These are phyloP conservation scores for Phytophthora constricta DNA, from an alignment of 352 stramenopile species.

Conservation along the genomic window DNA sequence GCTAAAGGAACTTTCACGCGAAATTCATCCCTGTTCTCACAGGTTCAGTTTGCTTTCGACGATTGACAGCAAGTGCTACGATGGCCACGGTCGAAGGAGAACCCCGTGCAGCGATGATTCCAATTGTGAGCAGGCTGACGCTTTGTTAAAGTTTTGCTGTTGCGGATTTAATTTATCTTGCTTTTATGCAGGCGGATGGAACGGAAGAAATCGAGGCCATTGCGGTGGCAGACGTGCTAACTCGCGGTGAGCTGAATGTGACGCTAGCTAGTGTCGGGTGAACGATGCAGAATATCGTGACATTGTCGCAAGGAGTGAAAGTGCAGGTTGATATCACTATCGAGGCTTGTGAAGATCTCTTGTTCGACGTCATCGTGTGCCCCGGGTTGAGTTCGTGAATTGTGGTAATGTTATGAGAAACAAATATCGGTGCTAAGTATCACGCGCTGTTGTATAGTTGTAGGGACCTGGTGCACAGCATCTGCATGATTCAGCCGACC, in stretches of 20 bases:
- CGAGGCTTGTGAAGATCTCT: constrained; percentile 54
- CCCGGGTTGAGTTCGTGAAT: constrained; percentile 45
- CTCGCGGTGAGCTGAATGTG: constrained; percentile 66
- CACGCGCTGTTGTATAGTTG: no score
- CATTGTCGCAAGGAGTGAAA: constrained; percentile 70
- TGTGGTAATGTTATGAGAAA: no score
- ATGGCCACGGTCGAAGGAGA: no score
- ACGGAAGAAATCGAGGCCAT: constrained; percentile 82
- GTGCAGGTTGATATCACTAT: constrained; percentile 69
- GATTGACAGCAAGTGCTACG: no score
- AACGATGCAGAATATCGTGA: constrained; percentile 66
- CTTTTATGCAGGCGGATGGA: constrained; percentile 60
- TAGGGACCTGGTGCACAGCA: constrained; percentile 68
- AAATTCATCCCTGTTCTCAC: no score
- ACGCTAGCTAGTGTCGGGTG: constrained; percentile 63
- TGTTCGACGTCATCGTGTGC: constrained; percentile 74
- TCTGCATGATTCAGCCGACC: constrained; percentile 55
- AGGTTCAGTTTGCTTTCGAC: no score
- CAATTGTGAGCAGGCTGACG: no score
- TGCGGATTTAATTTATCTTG: no score
- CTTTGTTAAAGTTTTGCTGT: no score
- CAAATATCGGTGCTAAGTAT: no score
- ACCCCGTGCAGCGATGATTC: no score
- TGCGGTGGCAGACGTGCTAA: constrained; percentile 68
- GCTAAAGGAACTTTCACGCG: no score